Percentiles rank a stretch among this genome's conserved stretches.
Conservation (phyloP, 2,329 filamentous ascomycete genomes). For the Aspergillus transmontanensis region DNA sequence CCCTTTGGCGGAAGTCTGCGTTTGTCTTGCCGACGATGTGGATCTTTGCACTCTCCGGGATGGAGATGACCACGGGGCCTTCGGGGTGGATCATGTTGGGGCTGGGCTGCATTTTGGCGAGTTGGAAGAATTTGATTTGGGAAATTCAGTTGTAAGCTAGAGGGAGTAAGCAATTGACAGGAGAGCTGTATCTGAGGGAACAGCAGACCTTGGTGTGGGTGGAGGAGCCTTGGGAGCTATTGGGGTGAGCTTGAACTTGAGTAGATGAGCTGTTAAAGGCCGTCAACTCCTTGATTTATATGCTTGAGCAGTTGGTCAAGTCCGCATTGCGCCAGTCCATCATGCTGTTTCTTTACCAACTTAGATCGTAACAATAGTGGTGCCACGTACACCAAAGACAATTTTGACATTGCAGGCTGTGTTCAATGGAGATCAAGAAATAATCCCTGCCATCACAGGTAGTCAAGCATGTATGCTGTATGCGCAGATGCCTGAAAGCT, state of each 20-base stretch:
- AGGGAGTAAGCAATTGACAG: neutral
- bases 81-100: neutral
- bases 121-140: too few relatives aligned
- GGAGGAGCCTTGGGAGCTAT: neutral
- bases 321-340: neutral
- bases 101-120: constrained; percentile 1
- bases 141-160: neutral
- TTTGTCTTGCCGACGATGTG: neutral
- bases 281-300: neutral
- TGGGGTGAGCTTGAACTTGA: neutral
- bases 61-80: neutral
- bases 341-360: too few relatives aligned
- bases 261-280: neutral
- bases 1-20: constrained; percentile 3
- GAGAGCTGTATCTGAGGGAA: neutral
- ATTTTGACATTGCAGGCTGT: neutral
- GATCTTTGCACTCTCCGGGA: neutral
- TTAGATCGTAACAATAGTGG: neutral
- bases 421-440: neutral
- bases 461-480: neutral
- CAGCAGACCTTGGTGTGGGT: neutral
- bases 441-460: neutral
- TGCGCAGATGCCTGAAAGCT: neutral
- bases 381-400: neutral
- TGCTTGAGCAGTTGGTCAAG: neutral